Evolutionary conservation across 441 rosid species (phyloP).

Genomic region (Erodium chrysanthum): DNA sequence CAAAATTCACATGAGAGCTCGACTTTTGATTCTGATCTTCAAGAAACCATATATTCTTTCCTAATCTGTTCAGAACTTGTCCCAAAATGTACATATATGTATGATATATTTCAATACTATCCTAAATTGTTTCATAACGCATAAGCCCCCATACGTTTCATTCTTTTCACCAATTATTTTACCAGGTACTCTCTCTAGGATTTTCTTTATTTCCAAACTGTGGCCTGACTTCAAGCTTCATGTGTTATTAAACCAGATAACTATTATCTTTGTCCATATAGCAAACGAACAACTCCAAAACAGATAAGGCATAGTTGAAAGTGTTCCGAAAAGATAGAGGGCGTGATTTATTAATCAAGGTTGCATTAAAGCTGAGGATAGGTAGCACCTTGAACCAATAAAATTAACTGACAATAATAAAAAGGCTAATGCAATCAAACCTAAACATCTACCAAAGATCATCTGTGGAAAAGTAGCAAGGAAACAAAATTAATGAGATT

Average conservation of each 20-base stretch:
- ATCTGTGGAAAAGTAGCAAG: constrained; percentile 9
- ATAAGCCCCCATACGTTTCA: neutral
- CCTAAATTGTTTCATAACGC: neutral
- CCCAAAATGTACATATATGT: neutral
- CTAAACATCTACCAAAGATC: constrained; percentile 13
- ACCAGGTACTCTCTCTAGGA: neutral
- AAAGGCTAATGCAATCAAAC: constrained; percentile 12
- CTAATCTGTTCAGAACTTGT: neutral
- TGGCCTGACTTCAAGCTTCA: neutral
- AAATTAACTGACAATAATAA: constrained; percentile 1
- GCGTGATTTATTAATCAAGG: neutral
- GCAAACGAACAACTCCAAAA: neutral
- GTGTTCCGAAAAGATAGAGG: neutral
- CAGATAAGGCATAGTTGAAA: neutral
- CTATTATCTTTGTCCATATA: neutral
- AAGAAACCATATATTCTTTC: neutral
- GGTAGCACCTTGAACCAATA: constrained; percentile 1
- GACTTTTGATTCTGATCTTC: neutral
- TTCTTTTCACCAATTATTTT: neutral
- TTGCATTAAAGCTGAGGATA: constrained; percentile 12
- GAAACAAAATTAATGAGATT: constrained; percentile 7
- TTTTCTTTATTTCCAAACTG: neutral
- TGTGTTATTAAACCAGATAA: neutral
- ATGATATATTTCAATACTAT: neutral
- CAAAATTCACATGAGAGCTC: neutral